These are phyloP conservation scores for Phialophora tarda DNA, from an alignment of 2,329 filamentous ascomycete species.

Conservation along the genomic window DNA sequence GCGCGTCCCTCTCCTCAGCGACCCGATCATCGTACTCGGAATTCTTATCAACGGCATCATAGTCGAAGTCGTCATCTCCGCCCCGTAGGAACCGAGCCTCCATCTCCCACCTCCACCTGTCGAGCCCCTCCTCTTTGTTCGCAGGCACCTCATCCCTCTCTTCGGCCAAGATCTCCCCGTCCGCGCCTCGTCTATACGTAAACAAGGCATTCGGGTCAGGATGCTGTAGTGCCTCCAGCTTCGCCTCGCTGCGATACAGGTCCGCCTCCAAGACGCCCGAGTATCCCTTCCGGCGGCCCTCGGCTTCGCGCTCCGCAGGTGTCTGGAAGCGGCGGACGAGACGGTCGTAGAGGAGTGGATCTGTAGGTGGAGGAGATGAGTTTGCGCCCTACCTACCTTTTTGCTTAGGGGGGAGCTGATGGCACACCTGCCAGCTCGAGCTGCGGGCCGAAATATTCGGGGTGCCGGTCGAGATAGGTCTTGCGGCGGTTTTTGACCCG, in stretches of 20 bases:
- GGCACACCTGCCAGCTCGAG: conserved; percentile 65
- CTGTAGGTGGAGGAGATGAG: conserved; percentile 46
- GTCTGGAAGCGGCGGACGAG: conserved; percentile 66
- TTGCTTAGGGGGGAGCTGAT: conserved; percentile 41
- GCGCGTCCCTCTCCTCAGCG: conserved; percentile 64
- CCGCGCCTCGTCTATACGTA: conserved; percentile 57
- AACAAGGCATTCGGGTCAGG: conserved; percentile 58
- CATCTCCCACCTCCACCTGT: conserved; percentile 75
- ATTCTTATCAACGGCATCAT: conserved; percentile 70
- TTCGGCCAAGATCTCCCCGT: conserved; percentile 63
- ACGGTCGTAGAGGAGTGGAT: conserved; percentile 81
- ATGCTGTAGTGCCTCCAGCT: conserved; percentile 67
- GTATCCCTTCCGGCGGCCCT: conserved; percentile 76
- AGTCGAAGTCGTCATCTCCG: conserved; percentile 79
- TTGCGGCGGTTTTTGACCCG: conserved; percentile 76
- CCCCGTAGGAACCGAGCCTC: conserved; percentile 75
- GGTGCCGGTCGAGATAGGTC: conserved; percentile 74
- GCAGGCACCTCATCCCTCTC: conserved; percentile 63
- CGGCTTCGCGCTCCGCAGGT: conserved; percentile 46
- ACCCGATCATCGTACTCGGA: conserved; percentile 72
- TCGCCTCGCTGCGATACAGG: conserved; percentile 75
- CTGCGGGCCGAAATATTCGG: conserved; percentile 70
- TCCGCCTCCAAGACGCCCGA: conserved; percentile 79
- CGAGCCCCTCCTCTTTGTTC: conserved; percentile 69
- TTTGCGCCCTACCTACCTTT: conserved; percentile 12